Conservation (phyloP, 805 yeast genomes). For the Gaillardinia entomophila region DNA sequence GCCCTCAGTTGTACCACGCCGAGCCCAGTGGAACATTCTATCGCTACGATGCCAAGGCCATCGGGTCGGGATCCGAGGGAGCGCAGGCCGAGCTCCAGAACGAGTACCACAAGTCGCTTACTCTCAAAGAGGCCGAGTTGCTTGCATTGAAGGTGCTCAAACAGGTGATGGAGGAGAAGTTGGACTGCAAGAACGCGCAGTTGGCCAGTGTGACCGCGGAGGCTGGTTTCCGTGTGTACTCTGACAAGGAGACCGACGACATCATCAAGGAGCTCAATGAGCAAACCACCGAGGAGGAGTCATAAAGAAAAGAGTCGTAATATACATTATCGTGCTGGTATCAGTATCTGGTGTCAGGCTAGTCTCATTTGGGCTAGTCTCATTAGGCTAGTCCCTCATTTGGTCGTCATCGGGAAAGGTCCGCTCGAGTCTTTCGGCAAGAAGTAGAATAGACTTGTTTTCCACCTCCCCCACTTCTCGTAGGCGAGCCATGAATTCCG, state of each 20-base stretch:
- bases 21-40: conserved; percentile 99
- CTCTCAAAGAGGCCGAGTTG: conserved; percentile 88
- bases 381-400: no score
- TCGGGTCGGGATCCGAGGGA: conserved; percentile 98
- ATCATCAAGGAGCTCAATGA: conserved; percentile 75
- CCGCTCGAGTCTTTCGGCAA: conserved; percentile 39
- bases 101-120: conserved; percentile 89
- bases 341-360: no score
- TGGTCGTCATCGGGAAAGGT: conserved; percentile 23
- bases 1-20: conserved; percentile 96
- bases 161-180: conserved; percentile 98
- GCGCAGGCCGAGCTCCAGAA: conserved; percentile 97
- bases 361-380: no score
- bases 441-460: conserved; percentile 36
- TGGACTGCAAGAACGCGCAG: conserved; percentile 93
- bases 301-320: no score
- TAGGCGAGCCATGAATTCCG: conserved; percentile 42
- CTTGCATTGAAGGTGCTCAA: conserved; percentile 83
- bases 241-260: conserved; percentile 74
- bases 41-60: conserved; percentile 96
- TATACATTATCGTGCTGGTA: background rate
- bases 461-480: conserved; percentile 46
- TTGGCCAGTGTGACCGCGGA: conserved; percentile 86
- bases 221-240: conserved; percentile 79
- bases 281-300: conserved; percentile 46